Conservation (phyloP, 176 grass and related monocot species). For the Oryza australiensis region DNA sequence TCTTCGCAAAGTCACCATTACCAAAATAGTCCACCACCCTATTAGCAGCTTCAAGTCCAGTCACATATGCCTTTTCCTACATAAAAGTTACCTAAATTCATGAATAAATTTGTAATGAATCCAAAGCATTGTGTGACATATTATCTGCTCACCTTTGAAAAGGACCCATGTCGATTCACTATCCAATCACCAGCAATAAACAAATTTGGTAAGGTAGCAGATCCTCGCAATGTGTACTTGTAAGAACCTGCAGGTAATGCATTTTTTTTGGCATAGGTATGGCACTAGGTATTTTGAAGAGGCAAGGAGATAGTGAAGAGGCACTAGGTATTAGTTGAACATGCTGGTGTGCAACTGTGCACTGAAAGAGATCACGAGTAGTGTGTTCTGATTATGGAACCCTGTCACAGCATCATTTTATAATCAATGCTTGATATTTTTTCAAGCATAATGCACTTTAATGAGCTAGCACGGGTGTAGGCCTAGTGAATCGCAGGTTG, state of each 20-base stretch:
- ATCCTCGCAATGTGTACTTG: constrained; percentile 63
- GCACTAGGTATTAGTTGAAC: constrained; percentile 8
- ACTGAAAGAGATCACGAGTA: constrained; percentile 1
- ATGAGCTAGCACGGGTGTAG: neutral
- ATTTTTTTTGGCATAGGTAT: constrained; percentile 4
- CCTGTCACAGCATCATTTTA: neutral
- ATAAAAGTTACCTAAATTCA: constrained; percentile 28
- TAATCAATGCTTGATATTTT: neutral
- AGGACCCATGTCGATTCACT: constrained; percentile 81
- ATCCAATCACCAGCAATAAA: constrained; percentile 93
- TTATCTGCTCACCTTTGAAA: constrained; percentile 63
- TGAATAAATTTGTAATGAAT: constrained; percentile 27
- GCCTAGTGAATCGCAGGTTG: neutral
- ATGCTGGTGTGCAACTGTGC: constrained; percentile 2
- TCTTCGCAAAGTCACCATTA: constrained; percentile 79
- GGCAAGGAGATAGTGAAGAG: neutral
- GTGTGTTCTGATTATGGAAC: constrained; percentile 26
- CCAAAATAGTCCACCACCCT: constrained; percentile 74
- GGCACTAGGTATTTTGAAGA: constrained; percentile 16
- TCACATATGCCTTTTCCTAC: constrained; percentile 91
- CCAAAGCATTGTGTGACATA: constrained; percentile 8
- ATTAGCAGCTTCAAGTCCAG: constrained; percentile 87
- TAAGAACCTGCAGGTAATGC: constrained; percentile 66
- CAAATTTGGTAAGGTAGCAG: constrained; percentile 76
- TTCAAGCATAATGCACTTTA: constrained; percentile 1